Conservation (phyloP, 2,329 filamentous ascomycete genomes). For the Anisogramma anomala region DNA sequence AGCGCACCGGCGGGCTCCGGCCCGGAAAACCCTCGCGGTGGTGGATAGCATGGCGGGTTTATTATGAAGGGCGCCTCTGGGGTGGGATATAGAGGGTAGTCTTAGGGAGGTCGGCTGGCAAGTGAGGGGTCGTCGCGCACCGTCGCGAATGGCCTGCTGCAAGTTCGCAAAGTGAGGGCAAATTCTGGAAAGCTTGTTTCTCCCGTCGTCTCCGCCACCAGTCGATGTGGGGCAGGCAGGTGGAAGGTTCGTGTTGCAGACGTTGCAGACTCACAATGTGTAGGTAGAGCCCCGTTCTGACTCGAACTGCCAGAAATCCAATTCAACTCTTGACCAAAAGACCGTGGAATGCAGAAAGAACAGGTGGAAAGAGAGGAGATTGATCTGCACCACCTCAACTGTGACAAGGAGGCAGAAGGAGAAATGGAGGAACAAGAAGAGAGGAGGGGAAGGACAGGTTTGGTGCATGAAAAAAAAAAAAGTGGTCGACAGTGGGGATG, state of each 20-base stretch:
- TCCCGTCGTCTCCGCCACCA: no score
- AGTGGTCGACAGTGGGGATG: neutral
- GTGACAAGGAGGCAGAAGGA: neutral
- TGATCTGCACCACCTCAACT: constrained; percentile 5
- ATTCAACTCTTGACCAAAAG: constrained; percentile 2
- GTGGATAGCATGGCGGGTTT: constrained; percentile 30
- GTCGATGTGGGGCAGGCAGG: neutral
- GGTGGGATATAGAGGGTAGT: neutral
- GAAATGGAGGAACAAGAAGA: neutral
- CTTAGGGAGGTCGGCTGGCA: neutral
- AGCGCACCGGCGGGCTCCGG: constrained; percentile 31
- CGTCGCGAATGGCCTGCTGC: no score
- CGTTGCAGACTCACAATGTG: constrained; percentile 14
- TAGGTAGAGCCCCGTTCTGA: constrained; percentile 8
- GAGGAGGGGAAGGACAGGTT: constrained; percentile 1
- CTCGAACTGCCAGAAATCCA: constrained; percentile 7
- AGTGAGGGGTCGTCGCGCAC: no score
- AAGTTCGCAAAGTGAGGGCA: no score
- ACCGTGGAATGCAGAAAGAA: neutral
- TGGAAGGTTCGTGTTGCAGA: no score
- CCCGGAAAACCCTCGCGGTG: constrained; percentile 29
- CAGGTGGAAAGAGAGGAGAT: constrained; percentile 9
- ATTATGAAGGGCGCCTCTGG: neutral
- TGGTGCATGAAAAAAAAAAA: no score
- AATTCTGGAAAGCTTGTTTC: neutral